Conservation (phyloP, 2,329 filamentous ascomycete species). For the Pseudovirgaria hyperparasitica region DNA sequence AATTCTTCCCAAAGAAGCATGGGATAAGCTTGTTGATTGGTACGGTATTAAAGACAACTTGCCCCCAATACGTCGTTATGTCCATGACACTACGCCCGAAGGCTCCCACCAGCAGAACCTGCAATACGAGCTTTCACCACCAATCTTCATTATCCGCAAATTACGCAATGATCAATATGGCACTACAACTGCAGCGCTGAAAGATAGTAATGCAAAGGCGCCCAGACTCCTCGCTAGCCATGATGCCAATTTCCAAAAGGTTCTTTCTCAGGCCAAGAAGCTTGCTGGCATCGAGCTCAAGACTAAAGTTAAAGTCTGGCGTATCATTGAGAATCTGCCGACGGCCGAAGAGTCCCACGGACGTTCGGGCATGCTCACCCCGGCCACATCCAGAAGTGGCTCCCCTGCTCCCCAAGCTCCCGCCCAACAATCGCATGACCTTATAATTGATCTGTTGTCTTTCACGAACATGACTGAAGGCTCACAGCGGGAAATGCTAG, state of each 20-base stretch:
- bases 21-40: constrained; percentile 70
- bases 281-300: constrained; percentile 52
- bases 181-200: constrained; percentile 43
- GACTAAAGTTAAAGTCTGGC: constrained; percentile 69
- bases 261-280: constrained; percentile 61
- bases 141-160: constrained; percentile 73
- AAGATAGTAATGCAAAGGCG: constrained; percentile 48
- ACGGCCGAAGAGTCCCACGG: constrained; percentile 15
- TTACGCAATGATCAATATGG: constrained; percentile 48
- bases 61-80: constrained; percentile 59
- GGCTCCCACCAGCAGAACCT: constrained; percentile 47
- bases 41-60: constrained; percentile 64
- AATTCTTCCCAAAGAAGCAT: constrained; percentile 65
- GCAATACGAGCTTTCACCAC: constrained; percentile 72
- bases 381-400: constrained; percentile 29
- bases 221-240: constrained; percentile 58
- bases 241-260: constrained; percentile 56
- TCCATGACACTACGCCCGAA: constrained; percentile 59
- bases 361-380: constrained; percentile 28
- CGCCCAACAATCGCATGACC: constrained; percentile 31
- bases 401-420: constrained; percentile 31
- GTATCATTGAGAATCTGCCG: constrained; percentile 40
- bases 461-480: constrained; percentile 51
- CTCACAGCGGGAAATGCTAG: constrained; percentile 52
- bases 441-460: constrained; percentile 49